Conservation (phyloP, 257 asterid species). For the Euphrasia confusa region DNA sequence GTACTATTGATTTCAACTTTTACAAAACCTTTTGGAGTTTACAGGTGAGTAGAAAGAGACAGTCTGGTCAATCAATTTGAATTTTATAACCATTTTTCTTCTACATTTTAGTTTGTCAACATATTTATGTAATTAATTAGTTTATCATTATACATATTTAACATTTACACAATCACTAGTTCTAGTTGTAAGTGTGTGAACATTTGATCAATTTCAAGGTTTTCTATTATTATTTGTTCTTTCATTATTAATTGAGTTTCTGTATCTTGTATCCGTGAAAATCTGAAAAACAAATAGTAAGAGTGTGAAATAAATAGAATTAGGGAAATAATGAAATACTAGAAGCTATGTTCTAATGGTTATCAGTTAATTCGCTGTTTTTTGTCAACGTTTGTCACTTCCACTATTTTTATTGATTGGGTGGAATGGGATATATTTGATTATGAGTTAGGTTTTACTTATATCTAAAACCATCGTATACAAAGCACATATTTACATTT, state of each 20-base stretch:
- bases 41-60: slow-evolving; percentile 59
- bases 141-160: slow-evolving; percentile 13
- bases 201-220: neutral
- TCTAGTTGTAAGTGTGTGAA: slow-evolving; percentile 9
- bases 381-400: too few relatives aligned
- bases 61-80: slow-evolving; percentile 6
- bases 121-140: slow-evolving; percentile 7
- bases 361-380: neutral
- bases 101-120: slow-evolving; percentile 10
- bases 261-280: neutral
- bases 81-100: neutral
- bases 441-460: too few relatives aligned
- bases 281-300: neutral
- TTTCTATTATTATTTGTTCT: neutral
- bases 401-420: too few relatives aligned
- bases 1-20: slow-evolving; percentile 89
- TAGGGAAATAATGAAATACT: neutral
- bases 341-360: neutral
- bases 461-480: too few relatives aligned
- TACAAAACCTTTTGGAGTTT: slow-evolving; percentile 98
- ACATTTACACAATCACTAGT: neutral
- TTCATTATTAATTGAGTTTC: neutral
- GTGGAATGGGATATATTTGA: too few relatives aligned
- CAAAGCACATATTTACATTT: too few relatives aligned
- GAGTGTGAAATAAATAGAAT: neutral